Conservation (phyloP, 768 basidiomycete species). For the Tephrocybe sp. region DNA sequence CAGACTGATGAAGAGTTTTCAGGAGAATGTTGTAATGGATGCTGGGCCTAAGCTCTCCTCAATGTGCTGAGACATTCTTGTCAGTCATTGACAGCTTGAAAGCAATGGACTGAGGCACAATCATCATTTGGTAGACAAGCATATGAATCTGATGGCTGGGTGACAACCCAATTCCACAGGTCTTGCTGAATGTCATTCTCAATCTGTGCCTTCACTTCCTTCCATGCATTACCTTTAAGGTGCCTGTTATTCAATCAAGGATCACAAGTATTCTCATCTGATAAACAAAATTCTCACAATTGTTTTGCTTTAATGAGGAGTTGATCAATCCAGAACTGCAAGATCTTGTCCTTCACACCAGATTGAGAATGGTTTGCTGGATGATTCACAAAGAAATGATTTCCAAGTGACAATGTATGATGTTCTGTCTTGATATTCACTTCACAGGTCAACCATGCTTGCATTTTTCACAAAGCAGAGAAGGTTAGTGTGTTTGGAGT, state of each 20-base stretch:
- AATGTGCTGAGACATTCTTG: too few species aligned
- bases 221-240: too few species aligned
- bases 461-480: not conserved
- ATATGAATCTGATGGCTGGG: too few species aligned
- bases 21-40: not conserved
- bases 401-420: not conserved
- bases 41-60: too few species aligned
- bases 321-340: not conserved
- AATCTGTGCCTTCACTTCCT: too few species aligned
- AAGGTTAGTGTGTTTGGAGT: not conserved
- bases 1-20: not conserved
- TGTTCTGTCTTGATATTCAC: not conserved
- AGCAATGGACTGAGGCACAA: too few species aligned
- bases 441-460: not conserved
- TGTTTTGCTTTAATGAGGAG: not conserved
- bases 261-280: too few species aligned
- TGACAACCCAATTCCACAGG: too few species aligned
- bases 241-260: too few species aligned
- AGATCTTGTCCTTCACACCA: not conserved
- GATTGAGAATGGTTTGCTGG: not conserved
- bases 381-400: not conserved
- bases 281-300: not conserved
- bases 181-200: too few species aligned
- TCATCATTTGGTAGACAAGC: too few species aligned
- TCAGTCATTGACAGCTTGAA: too few species aligned